Percentiles rank a stretch among this genome's conserved stretches.
phyloP scores from a whole-genome alignment of 768 basidiomycete species.

The Hebeloma cylindrosporum region DNA sequence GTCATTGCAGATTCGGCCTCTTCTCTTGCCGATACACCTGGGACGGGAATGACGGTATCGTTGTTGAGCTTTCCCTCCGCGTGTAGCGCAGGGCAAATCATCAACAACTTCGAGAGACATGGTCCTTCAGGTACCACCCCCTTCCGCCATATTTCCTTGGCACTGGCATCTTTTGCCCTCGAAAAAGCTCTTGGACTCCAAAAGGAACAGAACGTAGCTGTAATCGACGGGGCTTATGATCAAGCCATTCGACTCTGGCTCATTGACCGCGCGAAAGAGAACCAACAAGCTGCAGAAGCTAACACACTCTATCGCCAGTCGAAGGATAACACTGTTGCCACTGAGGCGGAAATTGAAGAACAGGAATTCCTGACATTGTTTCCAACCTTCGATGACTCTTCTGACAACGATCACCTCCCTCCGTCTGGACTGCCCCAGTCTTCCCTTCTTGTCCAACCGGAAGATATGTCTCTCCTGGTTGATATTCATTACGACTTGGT shows the following conservation, averaged over 20 bases:
- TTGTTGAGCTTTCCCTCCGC: slow-evolving; percentile 58
- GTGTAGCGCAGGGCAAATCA: slow-evolving; percentile 39
- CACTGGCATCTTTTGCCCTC: slow-evolving; percentile 45
- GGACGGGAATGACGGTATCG: slow-evolving; percentile 24
- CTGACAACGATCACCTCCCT: slow-evolving; percentile 29
- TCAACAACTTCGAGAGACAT: slow-evolving; percentile 23
- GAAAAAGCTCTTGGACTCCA: slow-evolving; percentile 45
- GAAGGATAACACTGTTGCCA: slow-evolving; percentile 50
- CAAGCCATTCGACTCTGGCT: slow-evolving; percentile 81
- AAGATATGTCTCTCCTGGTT: slow-evolving; percentile 41
- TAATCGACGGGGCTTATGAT: slow-evolving; percentile 58
- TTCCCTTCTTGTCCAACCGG: slow-evolving; percentile 30
- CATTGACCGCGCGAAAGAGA: slow-evolving; percentile 70
- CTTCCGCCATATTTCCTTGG: slow-evolving; percentile 46
- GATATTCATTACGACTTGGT: slow-evolving; percentile 47
- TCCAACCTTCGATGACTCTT: slow-evolving; percentile 73
- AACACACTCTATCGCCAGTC: slow-evolving; percentile 77
- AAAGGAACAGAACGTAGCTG: slow-evolving; percentile 26
- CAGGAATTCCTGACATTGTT: slow-evolving; percentile 83
- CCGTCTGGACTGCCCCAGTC: slow-evolving; percentile 12
- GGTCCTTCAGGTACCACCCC: slow-evolving; percentile 32
- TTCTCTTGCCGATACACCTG: slow-evolving; percentile 9
- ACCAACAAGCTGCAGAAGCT: slow-evolving; percentile 59
- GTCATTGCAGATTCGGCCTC: slow-evolving; percentile 32
- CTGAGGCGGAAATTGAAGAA: slow-evolving; percentile 78